phyloP scores from a whole-genome alignment of 2,329 filamentous ascomycete species.

The Alternaria infectoria region DNA sequence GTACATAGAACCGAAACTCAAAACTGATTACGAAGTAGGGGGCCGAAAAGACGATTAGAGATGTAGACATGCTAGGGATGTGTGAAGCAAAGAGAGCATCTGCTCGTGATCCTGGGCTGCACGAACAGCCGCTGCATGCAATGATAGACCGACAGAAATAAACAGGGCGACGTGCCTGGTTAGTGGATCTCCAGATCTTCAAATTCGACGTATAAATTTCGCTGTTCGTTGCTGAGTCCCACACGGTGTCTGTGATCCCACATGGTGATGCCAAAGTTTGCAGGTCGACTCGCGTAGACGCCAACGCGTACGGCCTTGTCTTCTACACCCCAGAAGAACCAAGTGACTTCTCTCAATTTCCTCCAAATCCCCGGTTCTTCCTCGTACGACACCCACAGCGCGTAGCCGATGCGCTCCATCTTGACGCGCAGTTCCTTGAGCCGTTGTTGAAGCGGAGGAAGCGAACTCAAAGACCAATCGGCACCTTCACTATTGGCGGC shows the following conservation, averaged over 20 bases:
- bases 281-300: conserved; percentile 64
- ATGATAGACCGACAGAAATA: not conserved
- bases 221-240: conserved; percentile 30
- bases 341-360: conserved; percentile 65
- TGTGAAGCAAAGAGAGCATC: not conserved
- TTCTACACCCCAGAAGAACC: conserved; percentile 66
- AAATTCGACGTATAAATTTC: conserved; percentile 51
- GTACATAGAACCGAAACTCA: conserved; percentile 2
- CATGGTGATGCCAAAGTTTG: conserved; percentile 51
- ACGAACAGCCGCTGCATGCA: not conserved
- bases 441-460: conserved; percentile 51
- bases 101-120: not conserved
- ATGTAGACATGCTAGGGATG: not conserved
- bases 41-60: not conserved
- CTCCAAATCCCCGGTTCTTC: conserved; percentile 56
- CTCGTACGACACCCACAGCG: conserved; percentile 65
- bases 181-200: conserved; percentile 51
- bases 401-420: conserved; percentile 62
- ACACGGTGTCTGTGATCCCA: conserved; percentile 42
- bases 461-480: conserved; percentile 62
- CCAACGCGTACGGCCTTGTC: conserved; percentile 65
- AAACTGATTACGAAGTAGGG: not conserved
- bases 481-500: conserved; percentile 64
- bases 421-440: conserved; percentile 61
- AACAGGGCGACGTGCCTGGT: not conserved